Evolutionary conservation across 441 rosid genomes (phyloP).

Genomic region (Pelargonium citronellum): DNA sequence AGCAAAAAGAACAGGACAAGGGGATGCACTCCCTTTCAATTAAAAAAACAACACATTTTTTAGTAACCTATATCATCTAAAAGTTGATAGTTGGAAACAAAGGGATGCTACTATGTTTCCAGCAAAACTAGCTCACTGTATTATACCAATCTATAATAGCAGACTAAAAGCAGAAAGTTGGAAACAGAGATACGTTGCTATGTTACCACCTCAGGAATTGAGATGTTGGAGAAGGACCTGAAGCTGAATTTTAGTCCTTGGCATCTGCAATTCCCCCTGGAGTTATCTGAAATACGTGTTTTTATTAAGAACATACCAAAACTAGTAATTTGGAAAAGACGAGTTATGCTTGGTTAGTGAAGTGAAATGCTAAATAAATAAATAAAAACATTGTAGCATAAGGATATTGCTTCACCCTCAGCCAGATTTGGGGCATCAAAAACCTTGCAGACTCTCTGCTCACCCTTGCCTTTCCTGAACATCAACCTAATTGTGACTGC

Average conservation of each 20-base stretch:
- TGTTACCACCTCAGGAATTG: no score
- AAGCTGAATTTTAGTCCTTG: conserved; percentile 41
- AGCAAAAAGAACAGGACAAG: no score
- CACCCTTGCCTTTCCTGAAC: conserved; percentile 95
- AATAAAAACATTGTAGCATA: conserved; percentile 3
- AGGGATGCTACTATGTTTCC: not conserved
- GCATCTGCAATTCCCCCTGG: conserved; percentile 86
- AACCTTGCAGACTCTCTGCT: conserved; percentile 85
- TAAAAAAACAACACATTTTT: not conserved
- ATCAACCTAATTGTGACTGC: conserved; percentile 80
- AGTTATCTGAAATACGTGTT: conserved; percentile 68
- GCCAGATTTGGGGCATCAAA: conserved; percentile 88
- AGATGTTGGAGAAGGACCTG: no score
- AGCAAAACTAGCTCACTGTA: no score
- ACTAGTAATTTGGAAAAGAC: not conserved
- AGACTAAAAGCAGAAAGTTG: no score
- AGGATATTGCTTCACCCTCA: conserved; percentile 95
- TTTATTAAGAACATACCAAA: conserved; percentile 40
- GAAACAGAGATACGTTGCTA: no score
- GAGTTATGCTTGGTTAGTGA: not conserved
- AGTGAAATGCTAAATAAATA: not conserved
- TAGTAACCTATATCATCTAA: not conserved
- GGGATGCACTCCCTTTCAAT: no score
- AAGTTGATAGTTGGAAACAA: not conserved
- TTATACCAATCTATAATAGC: no score